Evolutionary conservation across 2,329 filamentous ascomycete species (phyloP), one percentile per base, ranked within the genome.

Genomic region (Elsinoe australis): DNA sequence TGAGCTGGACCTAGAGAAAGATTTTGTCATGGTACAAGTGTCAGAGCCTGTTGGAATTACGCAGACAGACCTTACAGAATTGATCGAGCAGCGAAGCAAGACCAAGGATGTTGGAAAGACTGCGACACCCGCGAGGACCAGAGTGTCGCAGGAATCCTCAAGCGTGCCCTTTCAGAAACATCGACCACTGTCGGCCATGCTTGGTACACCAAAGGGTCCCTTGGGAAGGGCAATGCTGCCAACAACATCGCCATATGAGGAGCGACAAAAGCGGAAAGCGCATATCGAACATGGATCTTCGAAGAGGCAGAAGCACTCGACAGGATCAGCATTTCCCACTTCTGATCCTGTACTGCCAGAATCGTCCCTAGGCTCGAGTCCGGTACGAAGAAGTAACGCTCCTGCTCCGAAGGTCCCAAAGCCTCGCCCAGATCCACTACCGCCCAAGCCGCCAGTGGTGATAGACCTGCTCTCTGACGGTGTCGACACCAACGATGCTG

Each of bases 1-100:
- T 52, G 87, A 95, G 64, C 63, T 95, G 46, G 74, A 80, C 49
- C 70, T 95, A 46, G 87, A 95, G 56, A 77, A 81, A 42, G 83
- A 82, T 39, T 79, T 79, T 1, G 76, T 85, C 21, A 74, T 94
- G 50, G 83, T 95, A 8, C 81, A 95, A 64, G 86, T 95, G 1
- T 77, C 78, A 18, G 87, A 95, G 50, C 77, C 75, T 31, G 71
- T 85, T n/a, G 85, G 82, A 5, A 76, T 73, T 26, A 80, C 76
- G 1, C 76, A 90, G 55, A 88, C 90, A 44, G 87, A 95, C 58
- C 63, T 95, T 19, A 80, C 83, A 0, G 80, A 82, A 21, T 65
- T 95, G 21, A 68, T 92, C 36, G 82, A 85, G 53, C 88, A 83
- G 64, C 77, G 78, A 50, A 69, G 70, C 7, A 80, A 76, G 56